Evolutionary conservation across 768 basidiomycete species (phyloP).

Genomic region (Filobasidium wieringae): DNA sequence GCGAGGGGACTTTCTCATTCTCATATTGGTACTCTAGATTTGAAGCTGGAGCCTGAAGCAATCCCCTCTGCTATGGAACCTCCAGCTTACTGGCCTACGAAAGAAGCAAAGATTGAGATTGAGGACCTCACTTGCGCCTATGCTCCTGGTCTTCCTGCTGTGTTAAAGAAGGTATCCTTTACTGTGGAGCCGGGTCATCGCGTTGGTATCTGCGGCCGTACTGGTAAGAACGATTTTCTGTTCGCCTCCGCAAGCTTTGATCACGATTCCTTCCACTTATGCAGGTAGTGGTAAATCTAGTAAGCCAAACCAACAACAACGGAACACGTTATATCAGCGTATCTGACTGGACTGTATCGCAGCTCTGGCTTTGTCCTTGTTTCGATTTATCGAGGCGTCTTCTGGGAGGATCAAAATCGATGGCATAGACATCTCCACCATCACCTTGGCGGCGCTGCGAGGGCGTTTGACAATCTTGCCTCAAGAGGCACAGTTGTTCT

Average conservation of each 20-base stretch:
- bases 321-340: not conserved
- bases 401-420: constrained; percentile 39
- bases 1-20: not conserved
- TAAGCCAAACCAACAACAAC: not conserved
- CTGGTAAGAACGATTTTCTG: constrained; percentile 12
- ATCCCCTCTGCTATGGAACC: constrained; percentile 31
- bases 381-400: constrained; percentile 41
- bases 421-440: constrained; percentile 39
- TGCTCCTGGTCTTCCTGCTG: constrained; percentile 37
- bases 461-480: constrained; percentile 53
- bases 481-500: constrained; percentile 37
- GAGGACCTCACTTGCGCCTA: constrained; percentile 36
- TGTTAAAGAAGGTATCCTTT: constrained; percentile 40
- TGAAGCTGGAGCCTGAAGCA: constrained; percentile 35
- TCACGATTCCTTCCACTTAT: constrained; percentile 1
- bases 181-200: constrained; percentile 39
- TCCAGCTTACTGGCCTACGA: constrained; percentile 41
- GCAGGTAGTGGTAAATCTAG: constrained; percentile 17
- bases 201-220: constrained; percentile 40
- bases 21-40: constrained; percentile 17
- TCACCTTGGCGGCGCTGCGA: constrained; percentile 45
- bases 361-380: constrained; percentile 42
- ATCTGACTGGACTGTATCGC: not conserved
- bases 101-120: constrained; percentile 37
- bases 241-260: constrained; percentile 20